Base-by-base conservation (phyloP, 2,329 filamentous ascomycete species). In the Epichloe festucae region DNA sequence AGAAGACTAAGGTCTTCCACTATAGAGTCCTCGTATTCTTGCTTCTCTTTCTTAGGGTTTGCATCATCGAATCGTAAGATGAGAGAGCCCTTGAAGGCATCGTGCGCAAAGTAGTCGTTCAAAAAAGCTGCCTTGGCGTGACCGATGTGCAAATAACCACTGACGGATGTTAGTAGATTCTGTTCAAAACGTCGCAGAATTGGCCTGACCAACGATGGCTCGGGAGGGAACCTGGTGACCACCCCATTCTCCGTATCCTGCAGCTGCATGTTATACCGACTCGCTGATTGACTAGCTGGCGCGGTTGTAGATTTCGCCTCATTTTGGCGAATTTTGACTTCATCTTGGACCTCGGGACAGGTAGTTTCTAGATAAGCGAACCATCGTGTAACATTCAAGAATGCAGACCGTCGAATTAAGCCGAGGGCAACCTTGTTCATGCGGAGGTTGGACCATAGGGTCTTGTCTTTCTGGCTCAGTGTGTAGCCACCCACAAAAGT, bases 101-200 rank as follows among this genome's bases (percentile, higher is more conserved):
- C 82, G 65, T 94, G 88, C n/a, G 88, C 89, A 59, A 95, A 95
- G 74, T 90, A 95, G 67, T 95, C 88, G 70, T 89, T 93, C 48
- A 95, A 77, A 52, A 91, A 73, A 3, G 87, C 87, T 19, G 87
- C 87, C 69, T 95, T 95, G 56, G 87, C 87, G 70, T 95, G 89
- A 44, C 89, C 89, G 57, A 94, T 91, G 69, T 94, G 88, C 36
- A 95, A 78, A 63, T 93, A 93, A 54, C 87, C 87, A 56, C 48
- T 50, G 23, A n/a, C 6, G 4, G 43, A 6, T 4, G 38, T 48
- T 40, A 48, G 36, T 17, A 14, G 10, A 10, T 31, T 31, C 7
- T 31, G 27, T 31, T 31, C 27, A 31, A 31, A 31, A 31, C 27
- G 27, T 31, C 27, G 27, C 8, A 31, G 27, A 31, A 31, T 31